These are phyloP conservation scores for Gypsophila paniculata DNA, from an alignment of 179 eudicot genomes.

Conservation along the genomic window DNA sequence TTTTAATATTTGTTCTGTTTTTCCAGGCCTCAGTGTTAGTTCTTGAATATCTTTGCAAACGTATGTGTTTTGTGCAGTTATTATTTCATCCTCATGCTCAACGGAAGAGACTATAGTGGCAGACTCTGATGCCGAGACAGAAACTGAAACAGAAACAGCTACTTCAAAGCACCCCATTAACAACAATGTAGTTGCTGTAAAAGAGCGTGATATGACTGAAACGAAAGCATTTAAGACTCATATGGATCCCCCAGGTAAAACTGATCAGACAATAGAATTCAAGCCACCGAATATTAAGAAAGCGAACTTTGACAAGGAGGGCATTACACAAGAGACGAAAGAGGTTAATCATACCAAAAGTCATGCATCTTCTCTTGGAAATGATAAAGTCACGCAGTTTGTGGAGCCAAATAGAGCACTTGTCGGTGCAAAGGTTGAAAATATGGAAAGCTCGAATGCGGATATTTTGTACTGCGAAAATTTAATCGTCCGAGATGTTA, in stretches of 20 bases:
- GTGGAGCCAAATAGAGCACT: slow-evolving; percentile 30
- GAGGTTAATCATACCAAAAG: slow-evolving; percentile 10
- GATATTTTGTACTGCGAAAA: slow-evolving; percentile 78
- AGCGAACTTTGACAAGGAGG: slow-evolving; percentile 31
- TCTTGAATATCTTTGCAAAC: slow-evolving; percentile 8
- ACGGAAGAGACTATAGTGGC: slow-evolving; percentile 97
- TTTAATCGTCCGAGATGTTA: slow-evolving; percentile 55
- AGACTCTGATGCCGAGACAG: slow-evolving; percentile 84
- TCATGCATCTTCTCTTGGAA: slow-evolving; percentile 8
- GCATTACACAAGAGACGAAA: slow-evolving; percentile 30
- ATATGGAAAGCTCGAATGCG: slow-evolving; percentile 47
- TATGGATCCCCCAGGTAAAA: slow-evolving; percentile 19
- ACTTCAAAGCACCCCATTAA: slow-evolving; percentile 40
- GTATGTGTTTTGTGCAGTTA: slow-evolving; percentile 44
- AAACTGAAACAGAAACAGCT: slow-evolving; percentile 80
- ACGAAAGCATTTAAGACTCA: slow-evolving; percentile 10
- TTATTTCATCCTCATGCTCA: slow-evolving; percentile 81
- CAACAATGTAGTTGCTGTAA: slow-evolving; percentile 12
- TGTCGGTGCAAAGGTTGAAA: slow-evolving; percentile 34
- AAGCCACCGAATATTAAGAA: slow-evolving; percentile 10
- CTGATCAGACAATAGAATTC: slow-evolving; percentile 9
- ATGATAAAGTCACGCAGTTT: slow-evolving; percentile 12
- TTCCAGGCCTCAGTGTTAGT: background rate
- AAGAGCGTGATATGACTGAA: slow-evolving; percentile 18
- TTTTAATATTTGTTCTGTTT: background rate